A percentile compares a stretch with the other conserved stretches of the same genome.
These are phyloP conservation scores for Asterionellopsis glacialis DNA, from an alignment of 108 stramenopile genomes.

Conservation along the genomic window DNA sequence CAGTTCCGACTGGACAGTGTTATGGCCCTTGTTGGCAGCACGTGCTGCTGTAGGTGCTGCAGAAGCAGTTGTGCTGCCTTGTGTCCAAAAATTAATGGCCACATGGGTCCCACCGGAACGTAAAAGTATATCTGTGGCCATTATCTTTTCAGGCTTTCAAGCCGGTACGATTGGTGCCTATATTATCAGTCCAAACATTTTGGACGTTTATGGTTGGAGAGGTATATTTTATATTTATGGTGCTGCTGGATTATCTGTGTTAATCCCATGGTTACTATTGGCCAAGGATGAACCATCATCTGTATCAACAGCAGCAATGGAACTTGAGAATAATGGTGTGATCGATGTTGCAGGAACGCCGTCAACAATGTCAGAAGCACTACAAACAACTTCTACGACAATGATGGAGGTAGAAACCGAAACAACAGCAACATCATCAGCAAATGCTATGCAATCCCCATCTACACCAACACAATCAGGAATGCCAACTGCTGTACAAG, in stretches of 20 bases:
- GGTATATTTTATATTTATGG: slow-evolving; percentile 76
- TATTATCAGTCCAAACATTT: slow-evolving; percentile 58
- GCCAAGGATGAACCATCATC: slow-evolving; percentile 50
- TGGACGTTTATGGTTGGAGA: slow-evolving; percentile 73
- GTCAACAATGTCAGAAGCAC: too few species aligned
- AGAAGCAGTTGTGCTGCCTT: slow-evolving; percentile 78
- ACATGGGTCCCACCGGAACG: slow-evolving; percentile 67
- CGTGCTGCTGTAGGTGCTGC: slow-evolving; percentile 76
- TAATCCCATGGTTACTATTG: slow-evolving; percentile 72
- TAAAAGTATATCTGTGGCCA: slow-evolving; percentile 65
- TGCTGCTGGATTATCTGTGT: slow-evolving; percentile 49
- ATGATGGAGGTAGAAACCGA: too few species aligned
- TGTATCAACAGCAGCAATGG: background rate
- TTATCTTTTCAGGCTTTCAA: slow-evolving; percentile 73
- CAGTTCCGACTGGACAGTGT: too few species aligned
- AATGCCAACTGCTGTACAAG: slow-evolving; percentile 9
- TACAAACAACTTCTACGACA: background rate
- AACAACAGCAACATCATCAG: background rate
- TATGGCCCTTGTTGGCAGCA: slow-evolving; percentile 49
- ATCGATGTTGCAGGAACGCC: too few species aligned
- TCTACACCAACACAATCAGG: too few species aligned
- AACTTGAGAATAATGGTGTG: background rate
- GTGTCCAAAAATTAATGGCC: slow-evolving; percentile 71
- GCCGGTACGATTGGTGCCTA: slow-evolving; percentile 81
- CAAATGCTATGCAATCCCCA: background rate